Percentiles rank a stretch among this genome's conserved stretches.
phyloP scores from a whole-genome alignment of 108 stramenopile species.

The Fistulifera solaris region DNA sequence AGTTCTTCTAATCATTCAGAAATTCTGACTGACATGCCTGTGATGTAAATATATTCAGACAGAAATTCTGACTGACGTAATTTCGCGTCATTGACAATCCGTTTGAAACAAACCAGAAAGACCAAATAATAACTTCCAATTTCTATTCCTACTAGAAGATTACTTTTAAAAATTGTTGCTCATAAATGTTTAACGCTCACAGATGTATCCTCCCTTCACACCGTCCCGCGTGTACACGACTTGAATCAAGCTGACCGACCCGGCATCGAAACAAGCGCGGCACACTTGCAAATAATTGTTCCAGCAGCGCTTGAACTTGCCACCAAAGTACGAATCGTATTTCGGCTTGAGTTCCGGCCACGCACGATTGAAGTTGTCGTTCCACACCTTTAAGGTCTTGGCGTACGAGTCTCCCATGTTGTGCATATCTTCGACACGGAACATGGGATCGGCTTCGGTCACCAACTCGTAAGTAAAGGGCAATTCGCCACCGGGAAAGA shows the following conservation, averaged over 20 bases:
- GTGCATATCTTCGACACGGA: background rate
- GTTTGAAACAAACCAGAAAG: no score
- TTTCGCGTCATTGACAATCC: no score
- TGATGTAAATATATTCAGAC: no score
- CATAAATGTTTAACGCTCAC: background rate
- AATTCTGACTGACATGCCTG: no score
- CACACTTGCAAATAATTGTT: background rate
- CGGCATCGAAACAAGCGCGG: background rate
- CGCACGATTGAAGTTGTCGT: background rate
- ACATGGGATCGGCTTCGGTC: background rate
- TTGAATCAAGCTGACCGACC: background rate
- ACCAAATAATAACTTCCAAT: no score
- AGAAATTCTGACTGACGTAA: no score
- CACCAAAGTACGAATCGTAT: background rate
- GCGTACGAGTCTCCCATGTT: background rate
- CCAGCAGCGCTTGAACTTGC: background rate
- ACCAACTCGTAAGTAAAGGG: background rate
- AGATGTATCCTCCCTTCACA: background rate
- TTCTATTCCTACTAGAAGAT: no score
- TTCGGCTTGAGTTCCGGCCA: background rate
- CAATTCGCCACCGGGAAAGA: background rate
- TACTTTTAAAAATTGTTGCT: no score
- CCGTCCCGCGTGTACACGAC: background rate
- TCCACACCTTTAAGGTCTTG: background rate
- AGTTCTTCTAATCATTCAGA: no score